Evolutionary conservation across 176 grass and related monocot species (phyloP), one percentile per base, ranked within the genome.

Genomic region (Cymbopogon citratus): DNA sequence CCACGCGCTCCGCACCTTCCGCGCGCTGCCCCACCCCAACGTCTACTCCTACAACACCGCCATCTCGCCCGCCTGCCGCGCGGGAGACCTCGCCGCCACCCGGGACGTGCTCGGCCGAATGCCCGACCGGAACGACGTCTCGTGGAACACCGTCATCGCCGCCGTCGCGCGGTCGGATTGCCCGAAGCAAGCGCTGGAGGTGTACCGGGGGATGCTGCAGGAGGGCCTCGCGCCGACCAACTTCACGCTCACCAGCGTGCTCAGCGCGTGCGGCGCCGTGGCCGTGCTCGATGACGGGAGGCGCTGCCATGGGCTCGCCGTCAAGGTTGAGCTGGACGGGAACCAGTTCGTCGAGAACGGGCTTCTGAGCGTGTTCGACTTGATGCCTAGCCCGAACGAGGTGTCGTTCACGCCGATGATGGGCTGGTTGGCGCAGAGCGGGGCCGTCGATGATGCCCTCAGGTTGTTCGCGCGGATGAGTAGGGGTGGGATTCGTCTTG

Each of bases 341-440:
- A 89, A 94, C 78, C 80, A 74, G 81, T 97, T 87, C 45, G 94
- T 97, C 2, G 82, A 88, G 80, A 97, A 97, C 83, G 84, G 91
- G 48, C 68, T 94, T 24, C 67, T 97, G 60, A 70, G 62, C 63
- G 19, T 86, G 57, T 97, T 97, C 25, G 87, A 97, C 28, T 48
- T 54, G 26, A 92, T 97, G 78, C 24, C 81, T 44, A 23, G 26
- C 34, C 91, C 83, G 7, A 91, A 94, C 69, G 94, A 97, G 75
- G 94, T 97, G 73, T 97, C 94, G 0, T 87, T 94, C 87, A 97
- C 94, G 14, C 82, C 89, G 21, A 90, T 97, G 85, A 97, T 97
- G 87, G 90, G 91, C 5, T 90, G 91, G 28, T 81, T 97, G 57
- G 85, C 84, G 7, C 89, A 85, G 82, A 26, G 46, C 13, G 91